Conservation (phyloP, 108 stramenopile genomes). For the Skeletonema menzelii region DNA sequence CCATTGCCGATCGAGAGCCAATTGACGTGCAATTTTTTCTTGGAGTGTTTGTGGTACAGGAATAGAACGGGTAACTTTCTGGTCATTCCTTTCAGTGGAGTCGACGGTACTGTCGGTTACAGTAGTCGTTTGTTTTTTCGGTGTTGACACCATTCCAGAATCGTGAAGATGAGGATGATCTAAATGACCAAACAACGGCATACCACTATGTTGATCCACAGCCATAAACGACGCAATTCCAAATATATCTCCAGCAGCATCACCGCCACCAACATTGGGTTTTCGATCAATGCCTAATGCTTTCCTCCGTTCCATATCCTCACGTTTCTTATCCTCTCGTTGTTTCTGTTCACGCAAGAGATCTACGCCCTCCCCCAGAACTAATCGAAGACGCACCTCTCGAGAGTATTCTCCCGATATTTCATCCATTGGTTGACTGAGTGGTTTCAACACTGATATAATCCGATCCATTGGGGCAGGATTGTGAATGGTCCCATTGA, state of each 20-base stretch:
- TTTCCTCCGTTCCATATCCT: slow-evolving; percentile 18
- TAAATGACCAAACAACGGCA: slow-evolving; percentile 51
- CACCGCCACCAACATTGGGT: background rate
- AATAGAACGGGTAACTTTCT: background rate
- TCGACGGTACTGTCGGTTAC: background rate
- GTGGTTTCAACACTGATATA: slow-evolving; percentile 61
- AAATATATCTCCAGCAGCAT: slow-evolving; percentile 61
- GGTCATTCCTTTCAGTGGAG: background rate
- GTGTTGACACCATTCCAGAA: background rate
- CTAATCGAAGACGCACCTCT: slow-evolving; percentile 61
- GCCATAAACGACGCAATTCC: slow-evolving; percentile 61
- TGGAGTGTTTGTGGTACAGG: slow-evolving; percentile 13
- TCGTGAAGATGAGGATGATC: slow-evolving; percentile 9
- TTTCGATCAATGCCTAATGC: slow-evolving; percentile 37
- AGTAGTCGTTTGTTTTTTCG: background rate
- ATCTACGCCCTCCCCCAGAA: slow-evolving; percentile 56
- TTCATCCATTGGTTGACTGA: slow-evolving; percentile 58
- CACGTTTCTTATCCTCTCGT: slow-evolving; percentile 39
- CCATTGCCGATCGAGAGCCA: slow-evolving; percentile 32
- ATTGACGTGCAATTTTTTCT: slow-evolving; percentile 35
- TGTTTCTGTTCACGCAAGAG: slow-evolving; percentile 49
- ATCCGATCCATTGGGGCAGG: slow-evolving; percentile 68
- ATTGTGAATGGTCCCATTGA: slow-evolving; percentile 47
- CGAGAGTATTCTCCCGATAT: slow-evolving; percentile 53
- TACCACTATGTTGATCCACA: slow-evolving; percentile 82